Base-by-base conservation (phyloP, 2,329 filamentous ascomycete species). In the Nothophaeocryptopus gaeumannii region DNA sequence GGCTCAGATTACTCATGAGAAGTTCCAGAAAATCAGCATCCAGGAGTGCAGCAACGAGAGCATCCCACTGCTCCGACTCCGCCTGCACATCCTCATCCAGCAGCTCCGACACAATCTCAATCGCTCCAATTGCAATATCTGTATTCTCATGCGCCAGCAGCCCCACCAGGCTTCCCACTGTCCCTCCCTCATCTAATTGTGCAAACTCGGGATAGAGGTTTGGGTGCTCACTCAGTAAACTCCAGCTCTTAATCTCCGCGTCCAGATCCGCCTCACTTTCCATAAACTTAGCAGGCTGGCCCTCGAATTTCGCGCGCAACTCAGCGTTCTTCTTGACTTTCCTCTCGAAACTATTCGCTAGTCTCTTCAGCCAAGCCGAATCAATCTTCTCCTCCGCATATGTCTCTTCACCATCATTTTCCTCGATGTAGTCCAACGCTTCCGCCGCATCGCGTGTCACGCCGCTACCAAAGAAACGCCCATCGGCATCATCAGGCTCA, bases 131-230 rank as follows among this genome's bases (percentile, higher is more conserved):
- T 9, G 93, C 90, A 58, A 99, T 95, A 65, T 99, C 93, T 0
- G 91, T 92, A 67, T 99, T 99, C 63, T 99, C 93, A 67, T 99
- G 93, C 12, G 92, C 86, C 41, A 99, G 74, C 45, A 99, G 72
- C 2, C 85, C 82, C 1, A 95, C 89, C 43, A 99, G 71, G 47
- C 85, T 91, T 4, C 72, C 80, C 0, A 84, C 82, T 14, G 88
- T 87, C 29, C 58, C 63, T 44, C 90, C 75, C 58, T 83, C 84
- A 26, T 26, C 20, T 7, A 26, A 26, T 7, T 26, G 20, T 30
- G 86, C 84, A 63, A 96, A 90, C 54, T 95, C 88, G 10, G 75
- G 74, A 68, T 93, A 96, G 14, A 96, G 78, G 53, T 88, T 85
- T 2, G 91, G 80, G 65, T 97, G 88, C 63, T 99, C 90, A 5